Conservation (phyloP, 2,329 filamentous ascomycete species). For the Neofusicoccum sp. region DNA sequence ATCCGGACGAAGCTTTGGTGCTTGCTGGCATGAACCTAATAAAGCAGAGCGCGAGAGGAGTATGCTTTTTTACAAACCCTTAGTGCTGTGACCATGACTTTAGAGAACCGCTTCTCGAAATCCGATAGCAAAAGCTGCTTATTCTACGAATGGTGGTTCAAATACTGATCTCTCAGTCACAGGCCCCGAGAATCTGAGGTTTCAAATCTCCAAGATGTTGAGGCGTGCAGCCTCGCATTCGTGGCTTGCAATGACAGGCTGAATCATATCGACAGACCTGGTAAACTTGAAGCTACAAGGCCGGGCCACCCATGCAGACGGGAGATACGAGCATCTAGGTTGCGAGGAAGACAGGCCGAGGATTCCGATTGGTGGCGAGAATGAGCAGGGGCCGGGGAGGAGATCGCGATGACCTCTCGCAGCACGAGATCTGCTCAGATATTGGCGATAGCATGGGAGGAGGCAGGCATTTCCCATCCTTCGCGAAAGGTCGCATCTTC, state of each 20-base stretch:
- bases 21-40: background rate
- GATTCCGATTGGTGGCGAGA: background rate
- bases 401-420: background rate
- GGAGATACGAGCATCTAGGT: background rate
- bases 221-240: background rate
- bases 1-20: background rate
- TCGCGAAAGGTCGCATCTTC: background rate
- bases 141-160: no score
- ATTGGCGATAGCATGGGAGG: background rate
- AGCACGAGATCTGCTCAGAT: background rate
- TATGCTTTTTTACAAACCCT: background rate
- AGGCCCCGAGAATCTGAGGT: no score
- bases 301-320: background rate
- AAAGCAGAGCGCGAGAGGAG: background rate
- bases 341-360: background rate
- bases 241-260: background rate
- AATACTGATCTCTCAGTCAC: no score
- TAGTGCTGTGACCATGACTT: background rate
- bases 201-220: background rate
- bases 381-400: background rate
- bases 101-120: background rate
- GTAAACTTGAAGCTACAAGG: background rate
- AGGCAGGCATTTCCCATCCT: background rate
- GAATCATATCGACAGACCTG: background rate
- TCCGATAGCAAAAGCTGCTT: no score